A percentile compares a stretch with the other conserved stretches of the same genome.
phyloP scores from a whole-genome alignment of 78 protist species.

The Bigelowiella natans region DNA sequence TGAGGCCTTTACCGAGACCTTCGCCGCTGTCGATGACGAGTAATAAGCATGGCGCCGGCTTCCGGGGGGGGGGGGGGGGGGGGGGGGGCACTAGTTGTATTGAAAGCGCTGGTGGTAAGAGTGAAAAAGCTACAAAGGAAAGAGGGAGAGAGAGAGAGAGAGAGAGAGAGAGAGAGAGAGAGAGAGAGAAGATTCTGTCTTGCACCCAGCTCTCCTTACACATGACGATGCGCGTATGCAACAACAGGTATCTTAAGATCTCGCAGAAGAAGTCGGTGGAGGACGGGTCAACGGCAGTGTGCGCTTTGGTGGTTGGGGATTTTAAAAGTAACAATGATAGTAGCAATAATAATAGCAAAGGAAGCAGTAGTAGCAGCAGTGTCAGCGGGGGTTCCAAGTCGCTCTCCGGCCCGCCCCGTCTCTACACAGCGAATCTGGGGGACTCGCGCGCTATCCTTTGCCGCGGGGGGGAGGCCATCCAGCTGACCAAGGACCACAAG shows the following conservation, averaged over 20 bases:
- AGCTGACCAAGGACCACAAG: slow-evolving; percentile 32
- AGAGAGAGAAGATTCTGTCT: no score
- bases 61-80: no score
- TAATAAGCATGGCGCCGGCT: no score
- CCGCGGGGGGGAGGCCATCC: slow-evolving; percentile 21
- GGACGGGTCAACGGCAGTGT: neutral
- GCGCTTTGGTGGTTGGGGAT: neutral
- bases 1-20: neutral
- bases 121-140: no score
- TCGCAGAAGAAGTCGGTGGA: neutral
- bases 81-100: no score
- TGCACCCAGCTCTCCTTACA: no score
- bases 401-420: neutral
- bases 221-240: no score
- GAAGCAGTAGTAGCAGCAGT: no score
- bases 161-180: no score
- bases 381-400: no score
- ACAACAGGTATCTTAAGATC: neutral
- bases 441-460: slow-evolving; percentile 50
- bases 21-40: neutral
- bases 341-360: neutral
- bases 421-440: slow-evolving; percentile 38
- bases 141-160: no score
- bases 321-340: neutral
- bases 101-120: no score